A percentile compares a stretch with the other conserved stretches of the same genome.
These are phyloP conservation scores for Licmophora abbreviata DNA, from an alignment of 108 stramenopile genomes.

Conservation along the genomic window DNA sequence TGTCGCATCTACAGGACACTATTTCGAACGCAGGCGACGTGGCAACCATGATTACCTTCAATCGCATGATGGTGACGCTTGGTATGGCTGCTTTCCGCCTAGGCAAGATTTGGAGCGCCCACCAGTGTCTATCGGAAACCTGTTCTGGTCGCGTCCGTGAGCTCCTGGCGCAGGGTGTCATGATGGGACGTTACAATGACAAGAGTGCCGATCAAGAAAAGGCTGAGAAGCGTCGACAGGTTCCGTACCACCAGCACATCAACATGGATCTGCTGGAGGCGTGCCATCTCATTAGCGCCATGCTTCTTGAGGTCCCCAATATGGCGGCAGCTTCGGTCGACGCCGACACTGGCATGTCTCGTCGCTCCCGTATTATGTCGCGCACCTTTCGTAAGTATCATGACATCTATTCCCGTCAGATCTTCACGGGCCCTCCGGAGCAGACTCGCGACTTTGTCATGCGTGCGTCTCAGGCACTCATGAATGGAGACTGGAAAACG, in stretches of 20 bases:
- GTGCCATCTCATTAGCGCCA: constrained; percentile 93
- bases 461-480: constrained; percentile 81
- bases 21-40: constrained; percentile 73
- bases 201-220: constrained; percentile 94
- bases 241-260: constrained; percentile 95
- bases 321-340: constrained; percentile 66
- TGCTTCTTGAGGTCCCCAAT: constrained; percentile 97
- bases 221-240: constrained; percentile 94
- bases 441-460: constrained; percentile 96
- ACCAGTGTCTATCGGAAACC: constrained; percentile 90
- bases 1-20: constrained; percentile 93
- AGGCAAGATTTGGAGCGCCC: constrained; percentile 90
- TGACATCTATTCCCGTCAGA: constrained; percentile 91
- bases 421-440: constrained; percentile 98
- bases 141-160: constrained; percentile 89
- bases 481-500: constrained; percentile 92
- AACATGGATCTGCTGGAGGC: constrained; percentile 96
- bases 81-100: constrained; percentile 96
- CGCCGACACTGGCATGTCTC: constrained; percentile 27
- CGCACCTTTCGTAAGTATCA: constrained; percentile 90
- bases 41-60: constrained; percentile 94
- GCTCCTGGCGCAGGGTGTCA: constrained; percentile 92
- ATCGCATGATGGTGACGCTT: constrained; percentile 94
- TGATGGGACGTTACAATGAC: constrained; percentile 69
- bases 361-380: constrained; percentile 65